These are phyloP conservation scores for Solanum bulbocastanum DNA, from an alignment of 257 asterid genomes.

Conservation along the genomic window DNA sequence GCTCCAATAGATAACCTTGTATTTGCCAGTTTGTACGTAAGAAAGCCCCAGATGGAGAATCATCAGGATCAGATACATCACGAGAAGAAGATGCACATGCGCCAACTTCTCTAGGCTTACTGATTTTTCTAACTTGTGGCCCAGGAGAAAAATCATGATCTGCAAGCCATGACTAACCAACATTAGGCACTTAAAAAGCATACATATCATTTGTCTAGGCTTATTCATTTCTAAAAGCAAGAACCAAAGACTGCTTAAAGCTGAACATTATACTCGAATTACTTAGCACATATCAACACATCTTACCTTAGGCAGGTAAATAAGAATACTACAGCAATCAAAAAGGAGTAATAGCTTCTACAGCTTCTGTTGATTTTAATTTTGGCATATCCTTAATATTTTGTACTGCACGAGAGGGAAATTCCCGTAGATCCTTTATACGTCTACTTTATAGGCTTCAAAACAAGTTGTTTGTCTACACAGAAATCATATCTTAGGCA, in stretches of 20 bases:
- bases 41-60: conserved; percentile 41
- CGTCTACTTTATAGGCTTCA: neutral
- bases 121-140: conserved; percentile 19
- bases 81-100: conserved; percentile 22
- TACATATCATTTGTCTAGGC: neutral
- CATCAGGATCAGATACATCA: conserved; percentile 22
- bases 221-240: neutral
- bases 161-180: conserved; percentile 8
- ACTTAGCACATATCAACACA: neutral
- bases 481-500: neutral
- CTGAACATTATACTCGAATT: neutral
- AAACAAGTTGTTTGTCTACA: neutral
- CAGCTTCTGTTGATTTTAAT: neutral
- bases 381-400: neutral
- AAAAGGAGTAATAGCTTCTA: neutral
- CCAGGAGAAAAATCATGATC: conserved; percentile 36
- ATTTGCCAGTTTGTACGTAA: conserved; percentile 91
- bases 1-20: conserved; percentile 83
- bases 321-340: neutral
- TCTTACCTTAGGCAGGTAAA: neutral
- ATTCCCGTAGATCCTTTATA: neutral
- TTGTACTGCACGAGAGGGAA: neutral
- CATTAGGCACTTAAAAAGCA: neutral
- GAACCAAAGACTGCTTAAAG: neutral
- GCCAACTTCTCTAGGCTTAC: conserved; percentile 24